A percentile compares a stretch with the other conserved stretches of the same genome.
Evolutionary conservation across 1,284 basidiomycete species (phyloP).

Genomic region (Microbotryum violaceum): DNA sequence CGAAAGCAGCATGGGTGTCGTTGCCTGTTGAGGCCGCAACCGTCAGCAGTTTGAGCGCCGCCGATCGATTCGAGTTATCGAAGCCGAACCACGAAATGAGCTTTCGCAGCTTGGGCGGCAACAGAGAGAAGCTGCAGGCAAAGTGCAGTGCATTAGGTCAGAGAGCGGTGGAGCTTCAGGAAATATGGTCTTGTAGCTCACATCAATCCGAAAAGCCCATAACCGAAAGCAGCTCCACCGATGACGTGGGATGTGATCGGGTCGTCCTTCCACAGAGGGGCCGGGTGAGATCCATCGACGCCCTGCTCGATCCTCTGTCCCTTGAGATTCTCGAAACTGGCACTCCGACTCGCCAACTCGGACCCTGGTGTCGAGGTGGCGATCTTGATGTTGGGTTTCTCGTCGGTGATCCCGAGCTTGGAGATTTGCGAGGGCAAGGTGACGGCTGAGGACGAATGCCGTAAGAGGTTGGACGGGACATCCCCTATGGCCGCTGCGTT

Average conservation of each 20-base stretch:
- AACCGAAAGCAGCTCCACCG: slow-evolving; percentile 26
- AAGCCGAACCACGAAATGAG: slow-evolving; percentile 26
- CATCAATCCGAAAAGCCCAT: slow-evolving; percentile 25
- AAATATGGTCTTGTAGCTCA: not conserved
- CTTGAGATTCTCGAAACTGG: slow-evolving; percentile 9
- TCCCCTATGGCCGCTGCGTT: slow-evolving; percentile 1
- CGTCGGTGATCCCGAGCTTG: not conserved
- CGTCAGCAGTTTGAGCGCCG: slow-evolving; percentile 30
- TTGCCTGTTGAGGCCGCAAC: slow-evolving; percentile 22
- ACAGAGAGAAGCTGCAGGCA: not conserved
- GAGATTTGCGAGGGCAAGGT: not conserved
- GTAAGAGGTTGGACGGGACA: slow-evolving; percentile 1
- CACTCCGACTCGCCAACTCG: not conserved
- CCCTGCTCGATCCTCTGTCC: not conserved
- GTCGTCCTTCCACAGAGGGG: slow-evolving; percentile 29
- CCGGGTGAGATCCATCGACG: slow-evolving; percentile 7
- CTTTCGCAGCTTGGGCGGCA: slow-evolving; percentile 18
- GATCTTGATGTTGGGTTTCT: too few species aligned
- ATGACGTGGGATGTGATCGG: slow-evolving; percentile 27
- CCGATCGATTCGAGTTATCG: slow-evolving; percentile 10
- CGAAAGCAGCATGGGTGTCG: slow-evolving; percentile 32
- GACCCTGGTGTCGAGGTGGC: too few species aligned
- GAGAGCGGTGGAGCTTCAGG: too few species aligned
- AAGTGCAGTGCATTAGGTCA: too few species aligned
- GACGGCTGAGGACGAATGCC: slow-evolving; percentile 2